Base-by-base conservation (phyloP, 2,329 filamentous ascomycete species). In the Zymoseptoria crescenta region DNA sequence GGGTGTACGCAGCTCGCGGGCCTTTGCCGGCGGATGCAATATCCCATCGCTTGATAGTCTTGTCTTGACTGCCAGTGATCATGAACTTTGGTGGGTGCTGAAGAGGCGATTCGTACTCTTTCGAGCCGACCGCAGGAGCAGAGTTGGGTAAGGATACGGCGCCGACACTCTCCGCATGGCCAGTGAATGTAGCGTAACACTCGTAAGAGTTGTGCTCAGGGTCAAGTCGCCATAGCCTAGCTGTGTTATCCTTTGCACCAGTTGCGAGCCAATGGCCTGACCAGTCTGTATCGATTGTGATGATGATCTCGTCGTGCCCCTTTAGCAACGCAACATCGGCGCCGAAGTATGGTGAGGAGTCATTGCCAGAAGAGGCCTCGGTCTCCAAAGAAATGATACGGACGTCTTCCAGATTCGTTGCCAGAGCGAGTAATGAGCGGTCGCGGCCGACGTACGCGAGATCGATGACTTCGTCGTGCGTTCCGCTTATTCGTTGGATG, bases 381-480 rank as follows among this genome's bases (percentile, higher is more conserved):
- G 69, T 69, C 69, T 58, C 70, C 61, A 94, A 81, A 0, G 91
- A 95, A 2, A 99, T 85, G 58, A 99, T 82, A 52, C 93, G 85
- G 56, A 99, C 84, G 62, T 96, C 92, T 74, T 99, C 94, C 0
- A 92, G 90, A 73, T 99, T 99, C 2, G 93, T 97, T 6, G 93
- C 94, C 27, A 99, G 78, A 5, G 94, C 95, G 62, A 99, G 81
- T 55, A 95, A 77, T 2, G 90, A 93, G 59, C 84, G 85, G 67
- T 96, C 87, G 0, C 86, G 84, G 1, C 94, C 84, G 57, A 97
- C 80, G 69, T 94, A 96, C 29, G 87, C 89, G 35, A 99, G 78
- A 71, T 99, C 95, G 66, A 99, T 96, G 56, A 99, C 91, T 73
- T 99, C 94, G 72, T 99, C 95, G 73, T 97, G 91, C 6, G 94